Evolutionary conservation across 495 filamentous ascomycete genomes (phyloP).

Genomic region (Schizothecium vesticola): DNA sequence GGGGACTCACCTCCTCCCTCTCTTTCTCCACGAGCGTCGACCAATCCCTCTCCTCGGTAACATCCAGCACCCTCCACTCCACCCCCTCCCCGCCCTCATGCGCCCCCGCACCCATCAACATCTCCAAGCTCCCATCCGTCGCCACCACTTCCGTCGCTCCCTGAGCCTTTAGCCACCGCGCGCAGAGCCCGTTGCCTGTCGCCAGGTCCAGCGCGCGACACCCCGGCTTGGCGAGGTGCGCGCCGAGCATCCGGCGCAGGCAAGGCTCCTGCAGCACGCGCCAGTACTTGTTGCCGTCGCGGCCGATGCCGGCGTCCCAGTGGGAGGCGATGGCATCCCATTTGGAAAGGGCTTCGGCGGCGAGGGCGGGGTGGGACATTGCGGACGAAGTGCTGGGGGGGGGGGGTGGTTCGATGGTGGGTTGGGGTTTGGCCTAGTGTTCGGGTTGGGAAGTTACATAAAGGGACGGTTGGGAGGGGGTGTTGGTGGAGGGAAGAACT

Average conservation of each 20-base stretch:
- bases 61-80: slow-evolving; percentile 27
- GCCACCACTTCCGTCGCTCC: slow-evolving; percentile 30
- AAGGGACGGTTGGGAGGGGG: neutral
- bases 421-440: neutral
- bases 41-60: slow-evolving; percentile 29
- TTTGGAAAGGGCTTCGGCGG: slow-evolving; percentile 14
- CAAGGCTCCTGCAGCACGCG: slow-evolving; percentile 30
- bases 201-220: slow-evolving; percentile 35
- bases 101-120: slow-evolving; percentile 26
- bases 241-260: slow-evolving; percentile 28
- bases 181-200: slow-evolving; percentile 39
- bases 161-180: slow-evolving; percentile 29
- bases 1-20: slow-evolving; percentile 2
- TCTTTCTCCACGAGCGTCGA: slow-evolving; percentile 15
- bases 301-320: slow-evolving; percentile 37
- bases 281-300: slow-evolving; percentile 38
- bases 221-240: slow-evolving; percentile 12
- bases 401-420: neutral
- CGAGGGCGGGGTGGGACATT: neutral
- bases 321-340: slow-evolving; percentile 34
- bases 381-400: neutral
- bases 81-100: slow-evolving; percentile 11
- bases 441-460: no score
- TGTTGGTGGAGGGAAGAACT: no score
- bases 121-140: slow-evolving; percentile 31